Evolutionary conservation across 768 basidiomycete species (phyloP).

Genomic region (Leccinum ochraceum): DNA sequence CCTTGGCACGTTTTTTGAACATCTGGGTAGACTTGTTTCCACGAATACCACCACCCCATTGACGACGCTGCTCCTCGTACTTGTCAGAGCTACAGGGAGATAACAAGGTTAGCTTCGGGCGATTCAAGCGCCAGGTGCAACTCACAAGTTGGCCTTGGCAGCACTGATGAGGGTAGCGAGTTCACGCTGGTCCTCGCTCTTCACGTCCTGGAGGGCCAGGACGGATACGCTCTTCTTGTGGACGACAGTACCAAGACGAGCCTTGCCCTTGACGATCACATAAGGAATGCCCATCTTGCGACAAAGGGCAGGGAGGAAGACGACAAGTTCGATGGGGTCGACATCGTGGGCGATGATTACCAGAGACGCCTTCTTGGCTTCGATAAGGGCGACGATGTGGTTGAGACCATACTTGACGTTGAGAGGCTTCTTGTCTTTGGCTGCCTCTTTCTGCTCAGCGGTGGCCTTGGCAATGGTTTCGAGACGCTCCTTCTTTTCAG

Average conservation of each 20-base stretch:
- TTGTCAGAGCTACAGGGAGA: conserved; percentile 68
- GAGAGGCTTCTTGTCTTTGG: conserved; percentile 90
- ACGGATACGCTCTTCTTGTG: conserved; percentile 99
- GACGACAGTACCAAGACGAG: conserved; percentile 95
- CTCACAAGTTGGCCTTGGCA: conserved; percentile 96
- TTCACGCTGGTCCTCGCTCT: conserved; percentile 91
- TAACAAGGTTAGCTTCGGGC: conserved; percentile 1
- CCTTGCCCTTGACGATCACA: conserved; percentile 98
- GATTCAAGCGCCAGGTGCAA: conserved; percentile 15
- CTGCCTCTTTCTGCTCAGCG: conserved; percentile 76
- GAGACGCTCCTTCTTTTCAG: conserved; percentile 96
- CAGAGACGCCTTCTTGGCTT: conserved; percentile 96
- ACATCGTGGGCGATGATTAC: conserved; percentile 98
- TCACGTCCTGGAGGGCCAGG: conserved; percentile 89
- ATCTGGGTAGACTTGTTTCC: conserved; percentile 94
- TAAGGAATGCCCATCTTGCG: conserved; percentile 99
- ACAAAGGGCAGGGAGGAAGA: conserved; percentile 97
- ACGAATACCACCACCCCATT: conserved; percentile 96
- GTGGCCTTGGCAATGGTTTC: conserved; percentile 71
- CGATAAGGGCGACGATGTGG: conserved; percentile 93
- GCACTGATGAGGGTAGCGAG: conserved; percentile 91
- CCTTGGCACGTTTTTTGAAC: conserved; percentile 94
- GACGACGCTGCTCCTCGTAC: conserved; percentile 87
- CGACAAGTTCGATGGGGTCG: conserved; percentile 98
- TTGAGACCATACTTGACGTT: conserved; percentile 97